Conservation (phyloP, 1,139 yeast genomes). For the Nakaseomyces nivariensis region DNA sequence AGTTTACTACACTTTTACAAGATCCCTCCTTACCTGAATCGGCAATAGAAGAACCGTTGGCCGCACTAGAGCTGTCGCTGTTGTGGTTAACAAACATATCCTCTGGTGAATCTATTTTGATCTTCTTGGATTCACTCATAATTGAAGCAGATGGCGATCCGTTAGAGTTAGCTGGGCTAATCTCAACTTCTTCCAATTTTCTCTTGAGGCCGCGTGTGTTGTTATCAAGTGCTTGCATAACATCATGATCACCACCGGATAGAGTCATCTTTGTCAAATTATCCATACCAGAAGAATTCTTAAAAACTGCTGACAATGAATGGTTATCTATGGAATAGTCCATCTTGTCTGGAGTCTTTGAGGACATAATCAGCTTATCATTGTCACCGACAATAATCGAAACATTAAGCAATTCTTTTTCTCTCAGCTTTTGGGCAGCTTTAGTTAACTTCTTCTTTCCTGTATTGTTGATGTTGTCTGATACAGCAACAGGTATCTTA, state of each 20-base stretch:
- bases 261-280: conserved; percentile 12
- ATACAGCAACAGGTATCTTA: conserved; percentile 19
- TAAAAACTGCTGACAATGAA: conserved; percentile 10
- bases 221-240: neutral
- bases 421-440: conserved; percentile 26
- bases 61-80: conserved; percentile 29
- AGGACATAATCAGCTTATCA: conserved; percentile 23
- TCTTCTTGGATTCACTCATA: conserved; percentile 27
- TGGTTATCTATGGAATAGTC: neutral
- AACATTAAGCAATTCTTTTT: conserved; percentile 24
- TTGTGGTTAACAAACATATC: conserved; percentile 38
- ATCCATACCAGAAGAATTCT: conserved; percentile 13
- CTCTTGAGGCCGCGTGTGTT: conserved; percentile 19
- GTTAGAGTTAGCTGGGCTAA: conserved; percentile 24
- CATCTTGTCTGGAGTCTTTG: conserved; percentile 14
- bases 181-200: conserved; percentile 19
- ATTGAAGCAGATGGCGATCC: conserved; percentile 13
- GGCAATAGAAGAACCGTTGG: neutral
- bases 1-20: neutral
- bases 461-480: conserved; percentile 26
- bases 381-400: conserved; percentile 10
- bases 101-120: conserved; percentile 30
- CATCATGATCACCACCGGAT: neutral
- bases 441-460: conserved; percentile 28
- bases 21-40: conserved; percentile 1